Base-by-base conservation (phyloP, 192 early-diverging fungal species). In the Coemansia sp. region DNA sequence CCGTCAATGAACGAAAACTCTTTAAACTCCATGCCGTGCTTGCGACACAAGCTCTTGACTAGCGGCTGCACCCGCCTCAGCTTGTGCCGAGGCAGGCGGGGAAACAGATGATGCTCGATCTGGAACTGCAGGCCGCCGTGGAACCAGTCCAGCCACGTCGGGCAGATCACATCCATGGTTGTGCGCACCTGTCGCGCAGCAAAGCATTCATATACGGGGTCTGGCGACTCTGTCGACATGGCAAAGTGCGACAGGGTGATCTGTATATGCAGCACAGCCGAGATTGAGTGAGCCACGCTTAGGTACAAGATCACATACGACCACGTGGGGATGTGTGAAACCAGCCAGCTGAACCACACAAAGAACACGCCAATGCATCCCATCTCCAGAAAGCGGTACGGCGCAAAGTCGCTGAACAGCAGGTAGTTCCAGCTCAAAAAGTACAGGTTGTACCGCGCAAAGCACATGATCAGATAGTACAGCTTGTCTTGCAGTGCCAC, bases 101-200 rank as follows among this genome's bases (percentile, higher is more conserved):
- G 97, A 76, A 94, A 98, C 36, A 98, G 78, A 78, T 98, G 97
- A 84, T 98, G 97, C 35, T 90, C 90, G n/a, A 92, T 90, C 79
- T 98, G 97, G 85, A 89, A 98, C 78, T 98, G 96, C 24, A 98
- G 85, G 2, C 95, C 96, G 62, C 97, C 97, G 67, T 98, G 97
- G 88, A 96, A 94, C 94, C 94, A 97, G 77, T 98, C 97, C 50
- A 98, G 64, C 92, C 92, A 96, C 64, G 72, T 76, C 21, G 95
- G 92, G 79, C 97, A 98, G 71, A 94, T 92, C 0, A 98, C 93
- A 78, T 98, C 97, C 93, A 97, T 95, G 35, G 92, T 95, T 0
- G 97, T 98, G 61, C 95, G 86, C 27, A 96, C 79, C 85, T 91
- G 92, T 72, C 91, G 91, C 60, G 88, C 91, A 1, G 93, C 89